Evolutionary conservation across 1,139 yeast species (phyloP), one percentile per base, ranked within the genome.

Genomic region (Nematodospora anomalae): DNA sequence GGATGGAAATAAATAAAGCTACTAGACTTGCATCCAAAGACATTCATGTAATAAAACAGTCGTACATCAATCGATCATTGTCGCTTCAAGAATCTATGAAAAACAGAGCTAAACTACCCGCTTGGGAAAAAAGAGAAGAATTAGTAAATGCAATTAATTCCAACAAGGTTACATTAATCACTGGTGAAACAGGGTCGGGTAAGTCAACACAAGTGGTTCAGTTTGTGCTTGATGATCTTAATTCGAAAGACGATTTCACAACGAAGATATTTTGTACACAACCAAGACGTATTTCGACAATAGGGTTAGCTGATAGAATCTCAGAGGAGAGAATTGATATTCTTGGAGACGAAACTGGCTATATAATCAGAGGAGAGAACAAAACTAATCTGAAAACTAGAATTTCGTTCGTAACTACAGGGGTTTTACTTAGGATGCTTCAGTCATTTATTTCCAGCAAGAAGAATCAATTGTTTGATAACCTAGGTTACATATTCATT

Each of bases 181-280:
- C 97, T 1, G 98, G 97, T 57, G 98, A 92, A 58, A 92, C 98
- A 0, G 98, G 98, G 49, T 88, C 96, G 0, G 97, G 97, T 47
- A 89, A 89, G 54, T 86, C 96, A 0, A 89, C 97, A 0, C 97
- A 89, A 55, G 80, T 88, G 10, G 96, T 88, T 3, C 98, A 92
- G 57, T 92, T 88, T 50, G 67, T 92, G 12, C 63, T 90, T 22
- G 97, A 92, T 55, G 68, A 80, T 30, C 53, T 83, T 43, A 61
- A 68, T 33, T 29, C 53, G 0, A 53, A 58, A 12, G 75, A 75
- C 0, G 74, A 79, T 40, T 73, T 63, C 42, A 52, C 60, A 13
- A 74, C 84, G 8, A 79, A 76, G 33, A 84, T 92, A 6, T 65
- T 90, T 3, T 89, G 97, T 57, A 89, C 97, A 0, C 97, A 92